A percentile compares a stretch with the other conserved stretches of the same genome.
Evolutionary conservation across 2,329 filamentous ascomycete species (phyloP).

Genomic region (Alternaria ventricosa): DNA sequence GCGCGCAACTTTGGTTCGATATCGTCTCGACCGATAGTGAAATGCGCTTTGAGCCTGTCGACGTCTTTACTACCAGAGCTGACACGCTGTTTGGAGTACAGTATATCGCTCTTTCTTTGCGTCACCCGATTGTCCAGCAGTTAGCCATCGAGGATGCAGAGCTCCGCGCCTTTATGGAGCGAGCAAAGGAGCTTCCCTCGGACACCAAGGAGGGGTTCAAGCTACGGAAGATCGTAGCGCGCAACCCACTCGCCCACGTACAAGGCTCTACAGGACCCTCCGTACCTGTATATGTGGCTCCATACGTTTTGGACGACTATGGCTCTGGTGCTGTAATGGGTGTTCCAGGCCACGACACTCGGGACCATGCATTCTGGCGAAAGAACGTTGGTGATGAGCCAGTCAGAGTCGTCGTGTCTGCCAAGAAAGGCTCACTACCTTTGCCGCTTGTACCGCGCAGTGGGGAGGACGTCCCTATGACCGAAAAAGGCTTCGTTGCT

Average conservation of each 20-base stretch:
- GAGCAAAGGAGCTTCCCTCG: conserved; percentile 59
- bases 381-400: conserved; percentile 68
- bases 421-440: conserved; percentile 9
- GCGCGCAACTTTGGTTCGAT: conserved; percentile 74
- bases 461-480: conserved; percentile 62
- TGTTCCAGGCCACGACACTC: conserved; percentile 81
- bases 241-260: conserved; percentile 58
- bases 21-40: conserved; percentile 53
- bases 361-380: conserved; percentile 82
- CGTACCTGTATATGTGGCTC: conserved; percentile 79
- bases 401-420: conserved; percentile 63
- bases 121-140: conserved; percentile 71
- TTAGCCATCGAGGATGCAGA: conserved; percentile 66
- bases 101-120: conserved; percentile 78
- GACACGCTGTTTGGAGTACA: conserved; percentile 89
- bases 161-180: conserved; percentile 71
- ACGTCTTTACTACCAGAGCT: conserved; percentile 83
- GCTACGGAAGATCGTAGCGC: conserved; percentile 55
- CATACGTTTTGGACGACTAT: conserved; percentile 85
- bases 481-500: conserved; percentile 72
- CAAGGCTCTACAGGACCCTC: conserved; percentile 57
- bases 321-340: conserved; percentile 92
- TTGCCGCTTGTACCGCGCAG: conserved; percentile 27
- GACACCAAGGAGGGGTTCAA: conserved; percentile 70
- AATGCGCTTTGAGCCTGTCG: conserved; percentile 59